A percentile compares a stretch with the other conserved stretches of the same genome.
phyloP scores from a whole-genome alignment of 768 basidiomycete species.

The Pleurotus pulmonarius region DNA sequence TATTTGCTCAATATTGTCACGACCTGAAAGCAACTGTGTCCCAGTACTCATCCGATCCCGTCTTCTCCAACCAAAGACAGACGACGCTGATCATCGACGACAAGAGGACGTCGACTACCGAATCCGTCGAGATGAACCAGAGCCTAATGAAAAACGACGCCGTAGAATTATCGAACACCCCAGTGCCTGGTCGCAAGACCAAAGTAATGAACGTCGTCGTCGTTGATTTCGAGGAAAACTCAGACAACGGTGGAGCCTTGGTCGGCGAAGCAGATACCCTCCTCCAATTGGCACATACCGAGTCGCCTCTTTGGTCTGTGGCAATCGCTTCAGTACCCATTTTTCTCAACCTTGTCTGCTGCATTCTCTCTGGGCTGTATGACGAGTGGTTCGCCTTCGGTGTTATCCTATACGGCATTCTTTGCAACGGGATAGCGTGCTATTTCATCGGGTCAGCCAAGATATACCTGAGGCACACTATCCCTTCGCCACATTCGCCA shows the following conservation, averaged over 20 bases:
- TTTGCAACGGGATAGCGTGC: constrained; percentile 26
- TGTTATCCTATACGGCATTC: constrained; percentile 28
- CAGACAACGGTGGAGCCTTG: background rate
- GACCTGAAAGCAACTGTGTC: background rate
- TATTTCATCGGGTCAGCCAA: constrained; percentile 26
- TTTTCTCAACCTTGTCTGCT: constrained; percentile 16
- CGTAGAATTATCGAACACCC: background rate
- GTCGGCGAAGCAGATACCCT: too few species aligned
- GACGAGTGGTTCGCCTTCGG: constrained; percentile 26
- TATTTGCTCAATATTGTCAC: constrained; percentile 17
- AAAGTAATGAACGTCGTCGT: constrained; percentile 16
- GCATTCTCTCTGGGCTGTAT: constrained; percentile 19
- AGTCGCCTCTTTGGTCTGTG: constrained; percentile 9
- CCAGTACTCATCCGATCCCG: too few species aligned
- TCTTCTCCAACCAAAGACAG: too few species aligned
- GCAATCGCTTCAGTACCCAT: constrained; percentile 22
- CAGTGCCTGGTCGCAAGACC: constrained; percentile 14
- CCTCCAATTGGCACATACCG: background rate
- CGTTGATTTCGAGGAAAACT: constrained; percentile 9
- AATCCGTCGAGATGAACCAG: too few species aligned
- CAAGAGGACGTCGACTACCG: too few species aligned
- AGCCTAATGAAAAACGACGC: too few species aligned
- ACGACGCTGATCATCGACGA: too few species aligned
- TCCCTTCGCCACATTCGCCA: constrained; percentile 15
- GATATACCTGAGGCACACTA: constrained; percentile 15